Evolutionary conservation across 805 yeast species (phyloP), one percentile per base, ranked within the genome.

Genomic region (Kuraishia molischiana): DNA sequence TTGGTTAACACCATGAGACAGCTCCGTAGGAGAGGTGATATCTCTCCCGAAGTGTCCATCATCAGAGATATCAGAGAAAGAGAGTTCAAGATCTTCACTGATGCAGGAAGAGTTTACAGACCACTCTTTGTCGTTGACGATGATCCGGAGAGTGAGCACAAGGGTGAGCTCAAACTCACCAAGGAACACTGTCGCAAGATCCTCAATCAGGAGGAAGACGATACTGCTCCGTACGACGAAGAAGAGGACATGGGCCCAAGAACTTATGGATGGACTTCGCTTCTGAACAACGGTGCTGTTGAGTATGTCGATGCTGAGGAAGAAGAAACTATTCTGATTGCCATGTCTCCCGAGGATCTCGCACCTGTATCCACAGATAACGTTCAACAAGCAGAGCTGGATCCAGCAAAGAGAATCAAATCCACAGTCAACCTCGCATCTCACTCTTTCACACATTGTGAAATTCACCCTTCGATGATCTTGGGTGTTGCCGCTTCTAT

Each of bases 261-360:
- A 43, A 49, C 53, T 2, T 87, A 72, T 56, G 84, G 89, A 3
- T 92, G 98, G 98, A 69, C 81, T 2, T 76, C 87, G 5, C 68
- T 92, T 47, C 77, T 92, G 19, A 73, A 68, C 38, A 81, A 79
- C 44, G 98, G 98, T 56, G 71, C 90, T 39, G 90, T 90, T 34
- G 99, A 92, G 62, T 92, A 92, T 54, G 83, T 92, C 41, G 99
- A 92, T 63, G 98, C 97, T 9, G 98, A 92, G 62, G 98, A 92
- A 69, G 98, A 92, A 59, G 98, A 92, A 65, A 89, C 97, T 1
- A 85, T 86, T 38, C 81, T 92, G 85, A 92, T 92, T 65, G 97
- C 98, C 29, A 92, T 92, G 98, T 82, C 95, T 14, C 96, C 95
- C 2, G 99, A 92, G 59, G 99, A 92, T 63, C 69, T 92, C 57